Percentiles rank a stretch among this genome's conserved stretches.
Evolutionary conservation across 306 rosid species (phyloP).

Genomic region (Luffa acutangula): DNA sequence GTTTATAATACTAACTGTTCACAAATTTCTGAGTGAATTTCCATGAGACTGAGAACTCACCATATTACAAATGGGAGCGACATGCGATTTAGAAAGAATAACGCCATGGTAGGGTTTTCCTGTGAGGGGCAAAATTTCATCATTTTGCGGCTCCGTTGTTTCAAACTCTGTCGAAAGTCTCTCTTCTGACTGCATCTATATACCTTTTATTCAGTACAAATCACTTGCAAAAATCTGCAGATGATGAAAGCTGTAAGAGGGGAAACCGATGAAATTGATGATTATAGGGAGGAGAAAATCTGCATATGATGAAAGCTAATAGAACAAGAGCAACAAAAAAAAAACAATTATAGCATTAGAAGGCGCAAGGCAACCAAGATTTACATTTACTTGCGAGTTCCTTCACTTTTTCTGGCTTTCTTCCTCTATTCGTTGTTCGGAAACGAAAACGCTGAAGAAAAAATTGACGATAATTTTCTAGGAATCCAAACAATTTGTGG

Average conservation of each 20-base stretch:
- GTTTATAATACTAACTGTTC: neutral
- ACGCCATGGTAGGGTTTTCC: constrained; percentile 23
- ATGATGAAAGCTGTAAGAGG: neutral
- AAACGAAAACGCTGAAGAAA: neutral
- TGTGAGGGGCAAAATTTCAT: constrained; percentile 36
- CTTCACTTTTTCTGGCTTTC: neutral
- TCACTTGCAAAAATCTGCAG: neutral
- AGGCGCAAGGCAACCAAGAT: neutral
- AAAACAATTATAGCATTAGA: neutral
- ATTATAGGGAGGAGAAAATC: neutral
- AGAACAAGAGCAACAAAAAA: neutral
- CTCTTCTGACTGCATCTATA: neutral
- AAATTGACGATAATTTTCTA: neutral
- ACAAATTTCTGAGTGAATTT: neutral
- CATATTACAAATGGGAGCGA: constrained; percentile 17
- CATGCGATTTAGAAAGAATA: constrained; percentile 22
- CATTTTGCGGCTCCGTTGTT: constrained; percentile 17
- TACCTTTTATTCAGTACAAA: neutral
- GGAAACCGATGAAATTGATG: neutral
- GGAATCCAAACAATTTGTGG: neutral
- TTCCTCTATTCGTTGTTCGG: neutral
- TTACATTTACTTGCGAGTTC: neutral
- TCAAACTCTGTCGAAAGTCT: neutral
- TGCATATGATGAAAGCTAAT: neutral
- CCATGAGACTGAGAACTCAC: constrained; percentile 20